phyloP scores from a whole-genome alignment of 805 yeast species.

The Saccharomyces paradoxus region DNA sequence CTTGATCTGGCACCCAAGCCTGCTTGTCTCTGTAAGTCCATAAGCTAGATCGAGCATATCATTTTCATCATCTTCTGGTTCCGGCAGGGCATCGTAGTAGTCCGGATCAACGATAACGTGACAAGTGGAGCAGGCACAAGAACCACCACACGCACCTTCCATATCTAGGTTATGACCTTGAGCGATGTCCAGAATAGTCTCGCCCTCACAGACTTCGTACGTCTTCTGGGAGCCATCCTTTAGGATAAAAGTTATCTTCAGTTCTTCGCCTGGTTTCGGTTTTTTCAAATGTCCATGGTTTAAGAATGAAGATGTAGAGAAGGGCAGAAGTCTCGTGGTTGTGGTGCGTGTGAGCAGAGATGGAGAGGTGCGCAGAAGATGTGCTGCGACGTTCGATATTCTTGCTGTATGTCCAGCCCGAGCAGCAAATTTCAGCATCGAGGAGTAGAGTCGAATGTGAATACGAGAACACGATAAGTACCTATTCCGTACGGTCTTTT shows the following conservation, averaged over 20 bases:
- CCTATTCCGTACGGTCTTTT: neutral
- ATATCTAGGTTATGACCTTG: conserved; percentile 88
- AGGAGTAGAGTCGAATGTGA: neutral
- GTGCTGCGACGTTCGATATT: neutral
- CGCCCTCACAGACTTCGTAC: conserved; percentile 87
- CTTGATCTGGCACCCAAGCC: conserved; percentile 88
- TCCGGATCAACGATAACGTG: conserved; percentile 96
- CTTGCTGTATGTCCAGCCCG: neutral
- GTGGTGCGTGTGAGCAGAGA: neutral
- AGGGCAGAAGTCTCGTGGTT: neutral
- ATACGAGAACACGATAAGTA: neutral
- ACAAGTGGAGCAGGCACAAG: conserved; percentile 98
- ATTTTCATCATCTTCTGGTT: conserved; percentile 95
- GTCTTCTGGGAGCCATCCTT: conserved; percentile 82
- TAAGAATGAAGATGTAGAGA: conserved; percentile 20
- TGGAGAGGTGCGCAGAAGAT: neutral
- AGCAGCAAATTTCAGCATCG: neutral
- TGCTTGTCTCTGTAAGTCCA: conserved; percentile 92
- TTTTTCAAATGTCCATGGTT: conserved; percentile 80
- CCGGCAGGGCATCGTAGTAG: conserved; percentile 81
- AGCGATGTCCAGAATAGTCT: conserved; percentile 84
- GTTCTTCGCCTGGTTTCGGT: conserved; percentile 90
- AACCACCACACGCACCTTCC: conserved; percentile 99
- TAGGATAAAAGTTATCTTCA: conserved; percentile 78
- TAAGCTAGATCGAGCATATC: conserved; percentile 97